These are phyloP conservation scores for Cyanodermella asteris DNA, from an alignment of 2,329 filamentous ascomycete genomes.

Conservation along the genomic window DNA sequence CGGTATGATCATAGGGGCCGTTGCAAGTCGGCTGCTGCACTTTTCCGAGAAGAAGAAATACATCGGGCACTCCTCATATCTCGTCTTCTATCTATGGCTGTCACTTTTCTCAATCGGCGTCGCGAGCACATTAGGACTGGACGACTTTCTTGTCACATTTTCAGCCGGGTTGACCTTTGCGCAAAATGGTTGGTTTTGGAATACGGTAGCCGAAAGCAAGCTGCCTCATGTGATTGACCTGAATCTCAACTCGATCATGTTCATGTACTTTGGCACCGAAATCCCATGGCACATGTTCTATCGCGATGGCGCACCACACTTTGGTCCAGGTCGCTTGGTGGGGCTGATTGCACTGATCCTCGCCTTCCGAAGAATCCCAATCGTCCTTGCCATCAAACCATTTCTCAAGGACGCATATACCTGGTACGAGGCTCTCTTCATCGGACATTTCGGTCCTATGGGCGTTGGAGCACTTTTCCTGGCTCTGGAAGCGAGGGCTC, in stretches of 20 bases:
- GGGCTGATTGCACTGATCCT: constrained; percentile 26
- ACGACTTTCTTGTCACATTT: constrained; percentile 36
- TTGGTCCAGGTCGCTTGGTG: constrained; percentile 21
- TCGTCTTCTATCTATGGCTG: constrained; percentile 33
- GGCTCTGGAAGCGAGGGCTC: constrained; percentile 30
- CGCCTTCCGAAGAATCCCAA: constrained; percentile 29
- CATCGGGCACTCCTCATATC: constrained; percentile 27
- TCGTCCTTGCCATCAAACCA: constrained; percentile 25
- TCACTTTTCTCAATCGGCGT: constrained; percentile 30
- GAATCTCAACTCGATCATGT: constrained; percentile 32
- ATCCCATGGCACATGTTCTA: constrained; percentile 28
- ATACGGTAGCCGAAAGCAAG: constrained; percentile 22
- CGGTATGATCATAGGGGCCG: constrained; percentile 25
- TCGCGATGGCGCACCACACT: constrained; percentile 14
- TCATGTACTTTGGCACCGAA: constrained; percentile 33
- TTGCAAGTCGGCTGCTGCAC: constrained; percentile 25
- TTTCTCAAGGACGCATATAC: constrained; percentile 27
- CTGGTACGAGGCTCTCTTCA: constrained; percentile 30
- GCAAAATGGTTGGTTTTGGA: constrained; percentile 30
- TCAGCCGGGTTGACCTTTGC: constrained; percentile 33
- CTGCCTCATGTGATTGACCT: constrained; percentile 30
- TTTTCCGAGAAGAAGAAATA: constrained; percentile 24
- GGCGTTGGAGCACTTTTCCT: constrained; percentile 34
- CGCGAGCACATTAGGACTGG: constrained; percentile 28
- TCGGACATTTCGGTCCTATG: constrained; percentile 36